A percentile compares a stretch with the other conserved stretches of the same genome.
These are phyloP conservation scores for Penicillium canariense DNA, from an alignment of 495 filamentous ascomycete genomes.

Conservation along the genomic window DNA sequence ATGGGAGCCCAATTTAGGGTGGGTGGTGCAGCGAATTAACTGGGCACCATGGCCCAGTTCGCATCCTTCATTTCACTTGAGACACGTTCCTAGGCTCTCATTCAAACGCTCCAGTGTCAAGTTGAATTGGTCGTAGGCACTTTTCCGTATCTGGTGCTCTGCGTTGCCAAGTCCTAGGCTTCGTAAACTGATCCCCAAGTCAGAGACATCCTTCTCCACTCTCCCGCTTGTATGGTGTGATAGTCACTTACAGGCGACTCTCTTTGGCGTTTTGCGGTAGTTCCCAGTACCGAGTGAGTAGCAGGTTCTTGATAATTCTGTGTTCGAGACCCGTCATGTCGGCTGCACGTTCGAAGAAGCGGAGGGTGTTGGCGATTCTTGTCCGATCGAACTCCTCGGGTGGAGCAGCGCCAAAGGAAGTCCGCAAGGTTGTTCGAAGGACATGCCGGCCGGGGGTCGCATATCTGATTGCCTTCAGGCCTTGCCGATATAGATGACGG, in stretches of 20 bases:
- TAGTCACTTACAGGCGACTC: conserved; percentile 34
- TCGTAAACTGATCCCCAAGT: conserved; percentile 31
- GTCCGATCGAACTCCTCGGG: conserved; percentile 53
- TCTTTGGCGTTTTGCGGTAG: conserved; percentile 38
- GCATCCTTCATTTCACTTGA: conserved; percentile 47
- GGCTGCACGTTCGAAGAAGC: conserved; percentile 72
- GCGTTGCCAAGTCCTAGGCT: conserved; percentile 26
- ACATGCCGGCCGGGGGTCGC: conserved; percentile 71
- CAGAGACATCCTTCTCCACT: conserved; percentile 13
- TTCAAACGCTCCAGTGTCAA: conserved; percentile 70
- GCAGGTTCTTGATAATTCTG: conserved; percentile 70
- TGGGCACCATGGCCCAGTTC: conserved; percentile 7
- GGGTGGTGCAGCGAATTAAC: conserved; percentile 22
- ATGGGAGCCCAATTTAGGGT: conserved; percentile 23
- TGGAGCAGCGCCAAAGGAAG: conserved; percentile 62
- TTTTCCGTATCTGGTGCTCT: conserved; percentile 32
- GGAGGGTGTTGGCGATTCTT: conserved; percentile 68
- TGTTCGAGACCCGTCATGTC: conserved; percentile 71
- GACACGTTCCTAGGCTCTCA: conserved; percentile 65
- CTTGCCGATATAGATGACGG: conserved; percentile 69
- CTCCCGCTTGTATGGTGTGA: background rate
- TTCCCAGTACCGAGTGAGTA: conserved; percentile 60
- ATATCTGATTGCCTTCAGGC: conserved; percentile 76
- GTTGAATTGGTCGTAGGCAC: conserved; percentile 57
- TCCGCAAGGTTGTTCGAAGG: conserved; percentile 61